Percentiles rank a stretch among this genome's conserved stretches.
Evolutionary conservation across 768 basidiomycete species (phyloP).

Genomic region (Russula earlei): DNA sequence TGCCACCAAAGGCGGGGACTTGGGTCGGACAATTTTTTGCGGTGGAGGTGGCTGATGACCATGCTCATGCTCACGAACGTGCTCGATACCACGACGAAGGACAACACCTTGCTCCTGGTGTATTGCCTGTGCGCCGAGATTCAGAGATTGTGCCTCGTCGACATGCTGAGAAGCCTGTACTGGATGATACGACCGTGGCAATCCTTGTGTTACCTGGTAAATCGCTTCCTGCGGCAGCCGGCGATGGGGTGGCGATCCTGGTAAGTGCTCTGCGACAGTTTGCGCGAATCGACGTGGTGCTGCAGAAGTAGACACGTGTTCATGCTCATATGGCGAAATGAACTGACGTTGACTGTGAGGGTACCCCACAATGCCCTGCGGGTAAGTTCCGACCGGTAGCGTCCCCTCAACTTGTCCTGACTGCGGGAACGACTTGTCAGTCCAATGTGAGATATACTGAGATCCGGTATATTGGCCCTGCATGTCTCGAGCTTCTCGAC

Average conservation of each 20-base stretch:
- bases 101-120: conserved; percentile 19
- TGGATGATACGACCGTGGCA: background rate
- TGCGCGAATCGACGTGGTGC: background rate
- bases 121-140: conserved; percentile 21
- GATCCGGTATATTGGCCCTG: background rate
- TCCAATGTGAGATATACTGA: background rate
- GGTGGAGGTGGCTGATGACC: conserved; percentile 20
- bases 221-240: background rate
- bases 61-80: conserved; percentile 21
- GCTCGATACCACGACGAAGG: conserved; percentile 21
- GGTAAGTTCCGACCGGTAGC: background rate
- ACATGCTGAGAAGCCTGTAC: conserved; percentile 3
- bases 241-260: background rate
- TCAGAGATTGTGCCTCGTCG: conserved; percentile 18
- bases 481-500: background rate
- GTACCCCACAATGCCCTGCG: background rate
- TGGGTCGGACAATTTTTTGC: conserved; percentile 33
- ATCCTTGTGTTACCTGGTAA: background rate
- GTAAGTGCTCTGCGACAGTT: background rate
- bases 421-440: background rate
- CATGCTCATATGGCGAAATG: background rate
- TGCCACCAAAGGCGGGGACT: conserved; percentile 54
- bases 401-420: background rate
- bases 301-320: background rate
- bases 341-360: background rate